A percentile compares a stretch with the other conserved stretches of the same genome.
Conservation (phyloP, 495 filamentous ascomycete genomes). For the Symbiotaphrina buchneri region DNA sequence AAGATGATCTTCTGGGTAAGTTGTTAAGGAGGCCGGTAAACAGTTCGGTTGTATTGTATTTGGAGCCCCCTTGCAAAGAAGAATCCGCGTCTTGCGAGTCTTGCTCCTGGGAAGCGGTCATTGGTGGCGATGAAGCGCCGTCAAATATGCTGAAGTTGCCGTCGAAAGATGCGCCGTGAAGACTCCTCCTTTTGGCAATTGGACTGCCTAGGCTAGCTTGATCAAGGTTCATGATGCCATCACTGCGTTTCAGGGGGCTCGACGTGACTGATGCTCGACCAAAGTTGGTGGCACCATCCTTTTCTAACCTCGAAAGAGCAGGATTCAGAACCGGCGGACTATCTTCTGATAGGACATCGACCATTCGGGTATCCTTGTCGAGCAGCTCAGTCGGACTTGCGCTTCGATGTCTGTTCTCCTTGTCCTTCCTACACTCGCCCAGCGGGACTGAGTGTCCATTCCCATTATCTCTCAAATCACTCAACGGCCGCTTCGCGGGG, state of each 20-base stretch:
- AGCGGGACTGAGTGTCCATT: constrained; percentile 29
- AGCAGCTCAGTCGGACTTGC: too few species aligned
- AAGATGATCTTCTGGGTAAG: constrained; percentile 34
- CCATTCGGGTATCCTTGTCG: too few species aligned
- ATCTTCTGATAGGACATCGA: neutral
- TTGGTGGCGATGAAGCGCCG: constrained; percentile 9
- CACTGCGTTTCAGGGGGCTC: constrained; percentile 82
- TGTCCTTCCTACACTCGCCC: too few species aligned
- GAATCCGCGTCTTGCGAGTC: too few species aligned
- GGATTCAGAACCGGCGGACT: neutral
- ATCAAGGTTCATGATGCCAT: constrained; percentile 74
- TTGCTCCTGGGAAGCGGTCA: too few species aligned
- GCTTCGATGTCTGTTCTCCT: constrained; percentile 22
- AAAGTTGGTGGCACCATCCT: constrained; percentile 11
- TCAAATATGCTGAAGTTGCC: constrained; percentile 55
- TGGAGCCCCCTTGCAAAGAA: too few species aligned
- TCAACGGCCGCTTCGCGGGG: constrained; percentile 53
- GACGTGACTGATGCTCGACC: constrained; percentile 31
- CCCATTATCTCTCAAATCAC: constrained; percentile 42
- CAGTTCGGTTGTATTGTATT: too few species aligned
- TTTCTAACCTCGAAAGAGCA: neutral
- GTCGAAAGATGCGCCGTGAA: constrained; percentile 40
- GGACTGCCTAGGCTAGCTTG: constrained; percentile 57
- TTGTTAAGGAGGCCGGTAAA: constrained; percentile 8
- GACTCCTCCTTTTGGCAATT: constrained; percentile 65